These are phyloP conservation scores for Skeletonema grethae DNA, from an alignment of 108 stramenopile species.

Conservation along the genomic window DNA sequence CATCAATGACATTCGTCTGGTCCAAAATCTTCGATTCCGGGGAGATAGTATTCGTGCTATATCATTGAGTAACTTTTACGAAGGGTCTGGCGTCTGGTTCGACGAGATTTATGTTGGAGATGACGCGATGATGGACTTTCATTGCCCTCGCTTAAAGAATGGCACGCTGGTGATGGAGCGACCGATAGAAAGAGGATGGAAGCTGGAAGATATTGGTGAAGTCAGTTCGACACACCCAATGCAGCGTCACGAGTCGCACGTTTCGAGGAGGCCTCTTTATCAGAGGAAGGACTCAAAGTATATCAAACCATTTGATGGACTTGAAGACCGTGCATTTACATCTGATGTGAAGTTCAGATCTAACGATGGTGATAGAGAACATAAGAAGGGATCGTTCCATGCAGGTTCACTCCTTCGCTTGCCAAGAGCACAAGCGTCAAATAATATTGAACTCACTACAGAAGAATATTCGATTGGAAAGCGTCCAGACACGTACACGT, in stretches of 20 bases:
- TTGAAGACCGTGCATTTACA: conserved; percentile 43
- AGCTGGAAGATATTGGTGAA: conserved; percentile 51
- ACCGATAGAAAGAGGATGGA: conserved; percentile 65
- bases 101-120: conserved; percentile 84
- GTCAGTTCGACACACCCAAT: conserved; percentile 37
- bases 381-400: conserved; percentile 41
- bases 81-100: conserved; percentile 59
- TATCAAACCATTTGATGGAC: conserved; percentile 65
- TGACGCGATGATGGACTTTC: conserved; percentile 73
- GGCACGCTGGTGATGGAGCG: conserved; percentile 41
- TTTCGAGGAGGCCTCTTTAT: conserved; percentile 46
- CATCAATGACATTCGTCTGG: conserved; percentile 60
- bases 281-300: conserved; percentile 19
- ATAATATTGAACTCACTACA: background rate
- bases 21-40: conserved; percentile 33
- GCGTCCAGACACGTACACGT: conserved; percentile 50
- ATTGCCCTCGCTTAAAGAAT: conserved; percentile 48
- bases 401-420: conserved; percentile 57
- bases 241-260: conserved; percentile 71
- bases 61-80: conserved; percentile 51
- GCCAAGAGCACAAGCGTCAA: conserved; percentile 19
- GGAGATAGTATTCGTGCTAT: conserved; percentile 50
- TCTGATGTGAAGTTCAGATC: conserved; percentile 56
- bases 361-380: conserved; percentile 40
- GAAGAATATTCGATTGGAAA: conserved; percentile 20